Conservation (phyloP, 2,329 filamentous ascomycete species). For the Aspergillus sp. region DNA sequence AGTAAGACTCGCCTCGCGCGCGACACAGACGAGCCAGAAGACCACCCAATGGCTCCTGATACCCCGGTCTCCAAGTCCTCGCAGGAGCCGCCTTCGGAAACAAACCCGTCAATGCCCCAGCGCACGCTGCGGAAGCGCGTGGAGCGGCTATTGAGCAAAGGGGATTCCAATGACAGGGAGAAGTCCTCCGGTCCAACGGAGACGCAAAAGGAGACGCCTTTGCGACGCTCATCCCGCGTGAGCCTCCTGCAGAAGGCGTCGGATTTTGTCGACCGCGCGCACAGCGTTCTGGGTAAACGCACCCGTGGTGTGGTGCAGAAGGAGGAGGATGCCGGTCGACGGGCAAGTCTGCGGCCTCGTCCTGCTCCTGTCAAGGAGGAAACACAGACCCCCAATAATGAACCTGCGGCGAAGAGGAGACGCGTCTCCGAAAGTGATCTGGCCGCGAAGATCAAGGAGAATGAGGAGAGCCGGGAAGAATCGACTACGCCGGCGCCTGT, state of each 20-base stretch:
- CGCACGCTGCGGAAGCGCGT: slow-evolving; percentile 32
- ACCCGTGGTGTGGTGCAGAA: slow-evolving; percentile 56
- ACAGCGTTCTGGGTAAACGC: slow-evolving; percentile 60
- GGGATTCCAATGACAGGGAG: slow-evolving; percentile 20
- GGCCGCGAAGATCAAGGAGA: slow-evolving; percentile 19
- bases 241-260: slow-evolving; percentile 44
- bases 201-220: slow-evolving; percentile 25
- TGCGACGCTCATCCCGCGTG: slow-evolving; percentile 45
- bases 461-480: slow-evolving; percentile 21
- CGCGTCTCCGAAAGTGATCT: slow-evolving; percentile 41
- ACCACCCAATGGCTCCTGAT: slow-evolving; percentile 28
- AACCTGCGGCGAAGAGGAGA: slow-evolving; percentile 40
- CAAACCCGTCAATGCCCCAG: slow-evolving; percentile 25
- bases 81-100: slow-evolving; percentile 25
- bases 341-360: slow-evolving; percentile 58
- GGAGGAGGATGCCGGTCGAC: slow-evolving; percentile 55
- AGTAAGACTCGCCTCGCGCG: slow-evolving; percentile 22
- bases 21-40: slow-evolving; percentile 21
- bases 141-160: slow-evolving; percentile 27
- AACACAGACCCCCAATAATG: slow-evolving; percentile 12
- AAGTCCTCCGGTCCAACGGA: slow-evolving; percentile 23
- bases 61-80: slow-evolving; percentile 37
- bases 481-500: slow-evolving; percentile 9
- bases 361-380: slow-evolving; percentile 25
- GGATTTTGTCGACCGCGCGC: slow-evolving; percentile 48